Conservation (phyloP, 441 rosid species). For the Codiaeum variegatum region DNA sequence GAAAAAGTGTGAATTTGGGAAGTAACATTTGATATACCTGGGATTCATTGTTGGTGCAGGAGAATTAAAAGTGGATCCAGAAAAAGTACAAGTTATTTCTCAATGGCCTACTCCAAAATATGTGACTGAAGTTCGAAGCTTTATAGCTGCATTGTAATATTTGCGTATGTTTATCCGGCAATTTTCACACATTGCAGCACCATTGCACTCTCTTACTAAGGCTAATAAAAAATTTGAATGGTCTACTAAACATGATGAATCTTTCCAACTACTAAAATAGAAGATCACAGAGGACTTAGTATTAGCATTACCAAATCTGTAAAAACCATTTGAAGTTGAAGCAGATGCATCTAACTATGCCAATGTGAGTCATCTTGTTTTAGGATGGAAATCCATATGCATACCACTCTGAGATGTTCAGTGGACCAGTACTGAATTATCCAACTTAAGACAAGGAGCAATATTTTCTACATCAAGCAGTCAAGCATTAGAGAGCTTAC, state of each 20-base stretch:
- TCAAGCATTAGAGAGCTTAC: not conserved
- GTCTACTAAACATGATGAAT: not conserved
- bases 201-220: not conserved
- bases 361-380: too few relatives aligned
- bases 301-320: not conserved
- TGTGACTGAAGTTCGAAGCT: not conserved
- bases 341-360: too few relatives aligned
- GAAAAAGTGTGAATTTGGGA: too few relatives aligned
- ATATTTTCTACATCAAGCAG: not conserved
- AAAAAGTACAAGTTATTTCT: not conserved
- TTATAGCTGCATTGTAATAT: not conserved
- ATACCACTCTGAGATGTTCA: not conserved
- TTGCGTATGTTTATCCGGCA: not conserved
- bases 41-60: not conserved
- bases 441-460: not conserved
- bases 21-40: not conserved
- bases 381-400: not conserved
- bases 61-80: not conserved
- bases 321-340: too few relatives aligned
- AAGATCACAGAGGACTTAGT: too few relatives aligned
- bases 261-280: not conserved
- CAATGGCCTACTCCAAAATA: not conserved
- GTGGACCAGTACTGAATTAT: too few relatives aligned
- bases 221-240: not conserved
- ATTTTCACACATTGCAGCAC: not conserved